Evolutionary conservation across 2,329 filamentous ascomycete genomes (phyloP), one percentile per base, ranked within the genome.

Genomic region (Alternaria atra): DNA sequence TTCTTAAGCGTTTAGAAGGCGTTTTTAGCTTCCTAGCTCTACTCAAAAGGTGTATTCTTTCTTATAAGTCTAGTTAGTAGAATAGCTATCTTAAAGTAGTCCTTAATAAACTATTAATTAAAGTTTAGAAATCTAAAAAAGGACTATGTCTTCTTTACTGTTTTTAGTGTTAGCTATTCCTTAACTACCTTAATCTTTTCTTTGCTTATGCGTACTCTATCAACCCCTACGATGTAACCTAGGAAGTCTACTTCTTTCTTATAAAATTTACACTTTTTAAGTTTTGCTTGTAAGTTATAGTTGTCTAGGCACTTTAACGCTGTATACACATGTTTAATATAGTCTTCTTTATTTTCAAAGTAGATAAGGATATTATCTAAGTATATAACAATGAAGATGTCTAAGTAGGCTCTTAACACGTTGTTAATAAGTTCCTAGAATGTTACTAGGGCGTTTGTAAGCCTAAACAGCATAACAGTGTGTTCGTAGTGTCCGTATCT

Each of bases 121-220:
- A 73, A 79, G 44, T 79, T 78, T 8, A 54, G 57, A 40, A 79
- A 76, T 13, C 70, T 68, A 27, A 79, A 9, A 53, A 79, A 77
- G 1, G 37, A 58, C 60, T 69, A 60, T 2, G 70, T 64, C 8
- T 64, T 60, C 25, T 64, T 64, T 6, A 71, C 52, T 12, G 13
- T 67, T 5, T 9, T 60, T 8, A 64, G 73, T 30, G 3, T 34
- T 48, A 29, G 6, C 73, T 66, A 79, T 4, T 73, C 29, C 3
- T 35, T 9, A 46, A 72, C 61, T 7, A 47, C 48, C 15, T 65
- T 25, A 17, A 69, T 48, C 39, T 69, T 60, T 34, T 48, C 20
- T n/a, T 48, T 43, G 20, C 52, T 50, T 48, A 57, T 61, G 3
- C 15, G 9, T 40, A 62, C n/a, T 8, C 39, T 48, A 15, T 57